Base-by-base conservation (phyloP, 768 basidiomycete genomes). In the Amanita rimosa region DNA sequence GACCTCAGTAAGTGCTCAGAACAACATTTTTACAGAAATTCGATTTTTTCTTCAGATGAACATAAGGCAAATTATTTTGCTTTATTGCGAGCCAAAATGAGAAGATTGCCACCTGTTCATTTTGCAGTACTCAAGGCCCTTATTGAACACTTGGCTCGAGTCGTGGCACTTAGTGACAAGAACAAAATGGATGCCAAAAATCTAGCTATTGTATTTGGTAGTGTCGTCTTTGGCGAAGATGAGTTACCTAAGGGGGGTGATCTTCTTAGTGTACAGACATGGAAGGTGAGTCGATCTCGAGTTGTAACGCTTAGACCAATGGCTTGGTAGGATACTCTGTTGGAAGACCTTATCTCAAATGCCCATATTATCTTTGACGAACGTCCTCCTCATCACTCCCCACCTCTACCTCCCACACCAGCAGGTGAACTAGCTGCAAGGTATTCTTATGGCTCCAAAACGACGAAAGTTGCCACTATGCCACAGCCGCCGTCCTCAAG, bases 161-260 rank as follows among this genome's bases (percentile, higher is more conserved):
- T 96, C 11, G 75, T 79, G 2, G 67, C 79, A 4, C 70, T 71
- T 31, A 71, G 72, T 17, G 79, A 83, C 22, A 81, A 76, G 60
- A 96, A 94, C 61, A 95, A 94, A 65, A 96, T 96, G 93, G 93
- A 92, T 57, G 71, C 83, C 3, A 91, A 84, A 70, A 96, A 95
- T 59, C 69, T 96, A 19, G 88, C 91, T 3, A 93, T 96, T 41
- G 83, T 93, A 3, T 94, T 95, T 66, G 85, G 85, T 16, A 72
- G 81, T 7, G 89, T 91, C 19, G 78, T 96, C 41, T 93, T 96
- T 55, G 92, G 92, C 5, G 90, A 94, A 62, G 92, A 96, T 53
- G 89, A 94, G 53, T 73, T 91, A 49, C 82, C 86, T 3, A 86
- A 85, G 60, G 78, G 72, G 33, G 79, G 75, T 0, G 87, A 92